Base-by-base conservation (phyloP, 2,329 filamentous ascomycete genomes). In the Colletotrichum eremochloae region DNA sequence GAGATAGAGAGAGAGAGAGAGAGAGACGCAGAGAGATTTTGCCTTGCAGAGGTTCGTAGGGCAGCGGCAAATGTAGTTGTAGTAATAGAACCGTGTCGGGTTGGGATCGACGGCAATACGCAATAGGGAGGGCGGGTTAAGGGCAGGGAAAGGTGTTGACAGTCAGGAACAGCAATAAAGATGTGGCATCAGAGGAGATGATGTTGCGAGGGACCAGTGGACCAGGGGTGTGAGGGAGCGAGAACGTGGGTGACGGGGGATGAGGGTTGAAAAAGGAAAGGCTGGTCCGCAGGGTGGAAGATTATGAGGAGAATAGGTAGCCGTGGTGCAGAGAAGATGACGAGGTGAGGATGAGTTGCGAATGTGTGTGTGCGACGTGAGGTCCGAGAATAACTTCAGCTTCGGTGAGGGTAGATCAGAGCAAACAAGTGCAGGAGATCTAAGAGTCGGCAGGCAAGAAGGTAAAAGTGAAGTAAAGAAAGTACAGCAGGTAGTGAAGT, bases 371-470 rank as follows among this genome's bases (percentile, higher is more conserved):
- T 69, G 69, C 61, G 15, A 69, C 66, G 53, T 63, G 60, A 72
- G 69, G 69, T 69, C 69, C 69, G 66, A 69, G 69, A 69, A 72
- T 72, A 72, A 72, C 66, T 69, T 61, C 69, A 69, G 58, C 24
- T 68, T 63, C 50, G 57, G 64, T 62, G 44, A 62, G 42, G 58
- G 48, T 31, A 36, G 48, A 67, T 33, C 48, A 57, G 57, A 46
- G 18, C 57, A 44, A 46, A 14, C 57, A 44, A 31, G 63, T 38
- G 31, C 40, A 12, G 57, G 57, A 20, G 38, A 33, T 68, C 65
- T 36, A 68, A 64, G 60, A 52, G 69, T 69, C 58, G 65, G 29
- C 46, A 69, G 66, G 40, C 65, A 69, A 48, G 36, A 48, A 5
- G 44, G 52, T 40, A 15, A 52, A 44, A 24, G 24, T 24, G 24